These are phyloP conservation scores for Alternaria triticimaculans DNA, from an alignment of 2,329 filamentous ascomycete genomes.

Conservation along the genomic window DNA sequence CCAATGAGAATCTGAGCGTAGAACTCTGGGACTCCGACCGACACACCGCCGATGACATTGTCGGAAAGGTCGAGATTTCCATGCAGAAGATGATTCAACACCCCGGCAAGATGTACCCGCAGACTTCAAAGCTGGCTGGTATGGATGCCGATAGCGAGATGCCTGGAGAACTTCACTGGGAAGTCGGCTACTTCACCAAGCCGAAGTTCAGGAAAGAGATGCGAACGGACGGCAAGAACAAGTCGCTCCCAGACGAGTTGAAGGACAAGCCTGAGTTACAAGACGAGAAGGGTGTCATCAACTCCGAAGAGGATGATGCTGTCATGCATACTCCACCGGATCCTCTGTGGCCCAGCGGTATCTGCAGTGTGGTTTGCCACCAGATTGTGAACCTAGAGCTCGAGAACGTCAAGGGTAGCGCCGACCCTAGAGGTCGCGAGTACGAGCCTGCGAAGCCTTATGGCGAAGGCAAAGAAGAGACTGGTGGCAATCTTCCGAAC, in stretches of 20 bases:
- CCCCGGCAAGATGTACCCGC: conserved; percentile 89
- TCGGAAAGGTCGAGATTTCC: conserved; percentile 91
- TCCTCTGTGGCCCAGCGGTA: conserved; percentile 92
- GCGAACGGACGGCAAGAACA: conserved; percentile 84
- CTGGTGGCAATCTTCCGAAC: conserved; percentile 79
- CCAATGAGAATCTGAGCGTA: conserved; percentile 88
- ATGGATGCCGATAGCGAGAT: conserved; percentile 84
- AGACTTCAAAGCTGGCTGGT: conserved; percentile 81
- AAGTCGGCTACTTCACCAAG: conserved; percentile 94
- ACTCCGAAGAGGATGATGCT: conserved; percentile 78
- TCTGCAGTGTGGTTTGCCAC: conserved; percentile 85
- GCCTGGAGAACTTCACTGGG: conserved; percentile 95
- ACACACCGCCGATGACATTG: conserved; percentile 89
- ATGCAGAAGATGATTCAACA: conserved; percentile 96
- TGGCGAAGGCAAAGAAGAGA: conserved; percentile 86
- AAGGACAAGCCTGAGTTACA: conserved; percentile 78
- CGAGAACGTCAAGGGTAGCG: conserved; percentile 85
- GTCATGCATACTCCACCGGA: conserved; percentile 91
- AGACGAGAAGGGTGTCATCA: conserved; percentile 82
- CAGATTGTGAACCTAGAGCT: conserved; percentile 95
- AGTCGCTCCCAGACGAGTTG: conserved; percentile 74
- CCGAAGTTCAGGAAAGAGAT: conserved; percentile 85
- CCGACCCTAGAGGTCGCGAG: conserved; percentile 80
- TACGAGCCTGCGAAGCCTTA: conserved; percentile 86
- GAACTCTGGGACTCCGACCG: conserved; percentile 97